Percentiles rank a stretch among this genome's conserved stretches.
Conservation (phyloP, 2,329 filamentous ascomycete species). For the Xylaria sp. region DNA sequence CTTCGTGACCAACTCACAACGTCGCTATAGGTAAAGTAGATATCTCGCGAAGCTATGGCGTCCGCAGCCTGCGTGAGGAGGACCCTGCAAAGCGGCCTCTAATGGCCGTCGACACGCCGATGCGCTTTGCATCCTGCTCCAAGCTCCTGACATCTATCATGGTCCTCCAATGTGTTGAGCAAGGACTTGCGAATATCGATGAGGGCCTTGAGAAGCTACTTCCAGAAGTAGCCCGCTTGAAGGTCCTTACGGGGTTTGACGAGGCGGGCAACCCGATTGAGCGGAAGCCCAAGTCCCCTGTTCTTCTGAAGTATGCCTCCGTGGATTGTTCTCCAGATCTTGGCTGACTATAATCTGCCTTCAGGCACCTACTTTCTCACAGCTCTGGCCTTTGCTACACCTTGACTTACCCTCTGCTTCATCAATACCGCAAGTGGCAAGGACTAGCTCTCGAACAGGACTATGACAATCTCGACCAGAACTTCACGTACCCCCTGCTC, state of each 20-base stretch:
- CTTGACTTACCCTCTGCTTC: conserved; percentile 28
- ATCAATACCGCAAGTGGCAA: conserved; percentile 34
- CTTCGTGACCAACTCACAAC: conserved; percentile 3
- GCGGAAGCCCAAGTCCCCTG: conserved; percentile 37
- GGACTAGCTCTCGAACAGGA: conserved; percentile 19
- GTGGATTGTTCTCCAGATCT: background rate
- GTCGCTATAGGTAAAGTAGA: conserved; percentile 31
- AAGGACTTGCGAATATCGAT: conserved; percentile 29
- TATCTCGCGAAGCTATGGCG: conserved; percentile 38
- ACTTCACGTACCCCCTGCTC: conserved; percentile 36
- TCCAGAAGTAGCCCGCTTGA: conserved; percentile 34
- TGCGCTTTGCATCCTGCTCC: conserved; percentile 34
- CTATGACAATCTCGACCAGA: conserved; percentile 33
- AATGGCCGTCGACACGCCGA: conserved; percentile 34
- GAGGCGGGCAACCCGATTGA: conserved; percentile 35
- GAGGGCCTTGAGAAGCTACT: conserved; percentile 33
- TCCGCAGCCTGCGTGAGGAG: conserved; percentile 34
- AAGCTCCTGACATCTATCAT: conserved; percentile 39
- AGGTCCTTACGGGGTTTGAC: conserved; percentile 37
- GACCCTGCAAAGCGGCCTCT: conserved; percentile 35
- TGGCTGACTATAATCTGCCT: conserved; percentile 9
- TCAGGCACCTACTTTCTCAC: conserved; percentile 33
- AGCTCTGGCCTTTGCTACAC: conserved; percentile 35
- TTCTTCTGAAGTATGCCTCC: conserved; percentile 33
- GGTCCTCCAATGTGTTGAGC: conserved; percentile 36